Base-by-base conservation (phyloP, 306 rosid species). In the Pyrus pyrifolia region DNA sequence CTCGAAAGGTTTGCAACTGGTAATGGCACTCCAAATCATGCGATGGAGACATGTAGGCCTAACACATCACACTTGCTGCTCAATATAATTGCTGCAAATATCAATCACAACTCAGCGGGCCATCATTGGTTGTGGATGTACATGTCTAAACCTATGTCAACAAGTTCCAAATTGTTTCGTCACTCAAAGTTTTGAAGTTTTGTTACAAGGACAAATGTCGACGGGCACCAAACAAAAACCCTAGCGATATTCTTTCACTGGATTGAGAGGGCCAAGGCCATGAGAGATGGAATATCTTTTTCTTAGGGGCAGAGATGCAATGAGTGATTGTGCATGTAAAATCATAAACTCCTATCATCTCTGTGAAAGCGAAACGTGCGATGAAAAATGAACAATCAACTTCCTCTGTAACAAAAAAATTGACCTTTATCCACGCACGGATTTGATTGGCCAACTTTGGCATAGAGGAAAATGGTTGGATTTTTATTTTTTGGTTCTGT, bases 271-370 rank as follows among this genome's bases (percentile, higher is more conserved):
- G 31, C 74, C 23, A 9, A 75, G 31, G 21, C 18, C 59, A 13
- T 13, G 18, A 15, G 65, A 67, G 83, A 45, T 73, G 75, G 57
- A 67, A 68, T 64, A 23, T 73, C 79, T 45, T 80, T 80, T 73
- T 38, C 75, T 45, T 19, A 11, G 46, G 42, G 57, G 2, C 3
- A 68, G 64, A 40, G 70, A 61, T 11, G 60, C 4, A 31, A 67
- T 22, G 35, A 51, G 71, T 30, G 35, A 21, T 31, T 8, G 5
- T 23, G 49, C 71, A 70, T 62, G 76, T 59, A 70, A 70, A 59
- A 30, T 40, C 1, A 74, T 59, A 23, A 12, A 25, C 33, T 60
- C 53, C 30, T 29, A 2, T 29, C 30, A 29, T 29, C 30, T 29
- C 30, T 29, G 30, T 58, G 67, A 25, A 14, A 61, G 33, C 11